Evolutionary conservation across 306 rosid species (phyloP).

Genomic region (Mimosa pudica): DNA sequence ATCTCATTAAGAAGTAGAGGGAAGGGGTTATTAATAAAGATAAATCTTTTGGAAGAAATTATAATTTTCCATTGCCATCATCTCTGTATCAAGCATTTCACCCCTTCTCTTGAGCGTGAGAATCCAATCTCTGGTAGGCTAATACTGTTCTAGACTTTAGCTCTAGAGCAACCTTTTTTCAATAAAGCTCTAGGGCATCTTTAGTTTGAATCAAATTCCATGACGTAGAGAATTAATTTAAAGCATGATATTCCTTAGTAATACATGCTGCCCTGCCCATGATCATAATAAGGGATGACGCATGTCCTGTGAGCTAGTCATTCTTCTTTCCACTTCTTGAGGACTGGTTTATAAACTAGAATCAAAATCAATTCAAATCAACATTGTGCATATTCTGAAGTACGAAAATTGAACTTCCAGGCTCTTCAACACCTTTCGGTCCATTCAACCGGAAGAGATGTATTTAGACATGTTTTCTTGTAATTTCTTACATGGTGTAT

Average conservation of each 20-base stretch:
- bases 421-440: background rate
- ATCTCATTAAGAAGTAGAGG: too few relatives aligned
- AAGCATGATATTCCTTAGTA: background rate
- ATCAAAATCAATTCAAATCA: conserved; percentile 8
- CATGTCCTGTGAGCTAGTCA: background rate
- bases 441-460: background rate
- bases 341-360: background rate
- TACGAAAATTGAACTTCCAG: background rate
- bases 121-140: background rate
- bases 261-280: background rate
- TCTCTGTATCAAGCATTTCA: background rate
- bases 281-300: background rate
- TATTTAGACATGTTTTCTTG: background rate
- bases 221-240: conserved; percentile 22
- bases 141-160: background rate
- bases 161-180: too few relatives aligned
- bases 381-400: conserved; percentile 2
- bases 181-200: conserved; percentile 28
- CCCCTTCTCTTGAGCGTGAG: background rate
- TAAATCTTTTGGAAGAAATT: background rate
- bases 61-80: background rate
- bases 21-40: background rate
- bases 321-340: background rate
- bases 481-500: background rate
- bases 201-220: conserved; percentile 34